Percentiles rank a stretch among this genome's conserved stretches.
Evolutionary conservation across 2,329 filamentous ascomycete species (phyloP).

Genomic region (Fusarium nisikadoi): DNA sequence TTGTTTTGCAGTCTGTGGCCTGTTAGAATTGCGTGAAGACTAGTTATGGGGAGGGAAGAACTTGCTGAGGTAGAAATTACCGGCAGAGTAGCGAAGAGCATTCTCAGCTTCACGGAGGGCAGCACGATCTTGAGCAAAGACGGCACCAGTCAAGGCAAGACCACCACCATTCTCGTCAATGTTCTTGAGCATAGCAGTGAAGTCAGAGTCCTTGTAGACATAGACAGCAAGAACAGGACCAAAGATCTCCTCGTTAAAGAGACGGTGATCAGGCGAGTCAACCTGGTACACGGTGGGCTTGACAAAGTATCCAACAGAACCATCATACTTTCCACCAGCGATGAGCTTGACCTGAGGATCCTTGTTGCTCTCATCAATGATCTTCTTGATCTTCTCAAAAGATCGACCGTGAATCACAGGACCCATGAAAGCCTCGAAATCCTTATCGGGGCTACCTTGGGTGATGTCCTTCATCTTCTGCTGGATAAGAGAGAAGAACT

Average conservation of each 20-base stretch:
- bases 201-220: conserved; percentile 76
- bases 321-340: conserved; percentile 80
- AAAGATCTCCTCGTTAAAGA: conserved; percentile 83
- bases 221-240: conserved; percentile 79
- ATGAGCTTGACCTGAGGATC: conserved; percentile 78
- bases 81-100: conserved; percentile 62
- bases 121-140: conserved; percentile 60
- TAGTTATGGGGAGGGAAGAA: accelerated
- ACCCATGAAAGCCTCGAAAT: conserved; percentile 80
- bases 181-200: conserved; percentile 47
- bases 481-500: conserved; percentile 74
- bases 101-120: conserved; percentile 63
- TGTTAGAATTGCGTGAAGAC: neutral
- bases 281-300: conserved; percentile 84
- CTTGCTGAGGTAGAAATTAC: conserved; percentile 65
- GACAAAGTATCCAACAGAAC: conserved; percentile 82
- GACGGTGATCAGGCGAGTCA: conserved; percentile 75
- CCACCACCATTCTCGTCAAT: conserved; percentile 56
- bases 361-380: conserved; percentile 82
- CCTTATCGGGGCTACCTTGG: conserved; percentile 74
- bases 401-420: conserved; percentile 85
- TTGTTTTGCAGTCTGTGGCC: conserved; percentile 62
- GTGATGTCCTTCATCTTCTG: conserved; percentile 75
- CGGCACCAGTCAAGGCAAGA: conserved; percentile 59
- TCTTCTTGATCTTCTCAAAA: conserved; percentile 81